Conservation (phyloP, 164 flowering plant genomes). For the Liriodendron chinense region DNA sequence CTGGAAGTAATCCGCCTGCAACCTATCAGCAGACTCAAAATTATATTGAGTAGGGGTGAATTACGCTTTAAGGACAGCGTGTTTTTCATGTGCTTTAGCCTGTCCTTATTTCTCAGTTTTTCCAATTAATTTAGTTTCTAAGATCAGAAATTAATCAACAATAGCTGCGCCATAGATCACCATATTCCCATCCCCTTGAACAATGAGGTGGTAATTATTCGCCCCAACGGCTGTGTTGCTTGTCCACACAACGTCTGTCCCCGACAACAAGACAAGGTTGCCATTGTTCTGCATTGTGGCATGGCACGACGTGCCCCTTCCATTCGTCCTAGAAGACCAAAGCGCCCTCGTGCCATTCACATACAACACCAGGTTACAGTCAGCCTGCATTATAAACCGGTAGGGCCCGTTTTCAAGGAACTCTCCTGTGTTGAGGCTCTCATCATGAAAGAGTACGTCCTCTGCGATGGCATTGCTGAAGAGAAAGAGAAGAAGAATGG, state of each 20-base stretch:
- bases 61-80: too few relatives aligned
- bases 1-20: too few relatives aligned
- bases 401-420: conserved; percentile 19
- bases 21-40: too few relatives aligned
- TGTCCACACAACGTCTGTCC: conserved; percentile 11
- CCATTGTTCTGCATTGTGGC: conserved; percentile 10
- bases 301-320: conserved; percentile 7
- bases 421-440: conserved; percentile 8
- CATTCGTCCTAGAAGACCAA: conserved; percentile 11
- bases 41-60: too few relatives aligned
- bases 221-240: conserved; percentile 8
- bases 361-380: conserved; percentile 17
- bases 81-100: too few relatives aligned
- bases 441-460: conserved; percentile 10
- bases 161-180: conserved; percentile 24
- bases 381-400: conserved; percentile 12
- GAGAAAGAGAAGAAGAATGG: conserved; percentile 5
- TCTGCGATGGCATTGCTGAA: conserved; percentile 6
- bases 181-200: conserved; percentile 23
- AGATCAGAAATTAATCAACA: too few relatives aligned
- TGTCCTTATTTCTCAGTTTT: too few relatives aligned
- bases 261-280: conserved; percentile 12
- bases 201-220: conserved; percentile 15
- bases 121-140: too few relatives aligned
- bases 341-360: conserved; percentile 3